Percentiles rank a stretch among this genome's conserved stretches.
Conservation (phyloP, 352 stramenopile genomes). For the Globisporangium perplexum region DNA sequence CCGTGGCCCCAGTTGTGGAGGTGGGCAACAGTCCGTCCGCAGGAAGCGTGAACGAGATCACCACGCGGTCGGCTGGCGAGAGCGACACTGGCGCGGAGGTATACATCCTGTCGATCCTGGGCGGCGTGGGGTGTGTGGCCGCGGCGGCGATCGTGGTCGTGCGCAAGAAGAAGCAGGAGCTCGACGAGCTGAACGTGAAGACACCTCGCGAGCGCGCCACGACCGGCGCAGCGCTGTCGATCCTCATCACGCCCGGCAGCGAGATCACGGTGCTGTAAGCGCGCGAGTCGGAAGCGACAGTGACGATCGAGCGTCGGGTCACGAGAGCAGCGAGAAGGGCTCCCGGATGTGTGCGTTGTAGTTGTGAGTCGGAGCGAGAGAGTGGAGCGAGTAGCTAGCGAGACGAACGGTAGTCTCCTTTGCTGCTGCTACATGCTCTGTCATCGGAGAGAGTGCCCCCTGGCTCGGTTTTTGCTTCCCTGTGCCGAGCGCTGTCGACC, state of each 20-base stretch:
- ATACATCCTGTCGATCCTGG: conserved; percentile 30
- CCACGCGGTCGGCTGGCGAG: conserved; percentile 16
- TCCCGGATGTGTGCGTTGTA: background rate
- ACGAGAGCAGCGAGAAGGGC: background rate
- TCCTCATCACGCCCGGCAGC: conserved; percentile 46
- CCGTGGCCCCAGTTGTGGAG: conserved; percentile 3
- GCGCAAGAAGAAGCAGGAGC: conserved; percentile 58
- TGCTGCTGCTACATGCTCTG: background rate
- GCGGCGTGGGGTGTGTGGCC: conserved; percentile 35
- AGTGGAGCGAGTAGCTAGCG: background rate
- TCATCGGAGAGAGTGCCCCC: background rate
- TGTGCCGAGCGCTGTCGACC: too few relatives aligned
- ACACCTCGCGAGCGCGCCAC: conserved; percentile 26
- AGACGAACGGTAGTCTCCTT: background rate
- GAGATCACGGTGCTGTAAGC: conserved; percentile 31
- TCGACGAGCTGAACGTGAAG: conserved; percentile 60
- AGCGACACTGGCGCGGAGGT: conserved; percentile 16
- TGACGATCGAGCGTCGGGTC: background rate
- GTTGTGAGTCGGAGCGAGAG: background rate
- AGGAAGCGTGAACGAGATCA: conserved; percentile 18
- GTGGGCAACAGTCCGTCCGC: conserved; percentile 12
- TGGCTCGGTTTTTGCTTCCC: background rate
- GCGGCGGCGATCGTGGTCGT: conserved; percentile 47
- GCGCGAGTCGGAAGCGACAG: background rate
- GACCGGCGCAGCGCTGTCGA: conserved; percentile 20